Evolutionary conservation across 108 stramenopile genomes (phyloP), one percentile per base, ranked within the genome.

Genomic region (Aurantiochytrium sp.): DNA sequence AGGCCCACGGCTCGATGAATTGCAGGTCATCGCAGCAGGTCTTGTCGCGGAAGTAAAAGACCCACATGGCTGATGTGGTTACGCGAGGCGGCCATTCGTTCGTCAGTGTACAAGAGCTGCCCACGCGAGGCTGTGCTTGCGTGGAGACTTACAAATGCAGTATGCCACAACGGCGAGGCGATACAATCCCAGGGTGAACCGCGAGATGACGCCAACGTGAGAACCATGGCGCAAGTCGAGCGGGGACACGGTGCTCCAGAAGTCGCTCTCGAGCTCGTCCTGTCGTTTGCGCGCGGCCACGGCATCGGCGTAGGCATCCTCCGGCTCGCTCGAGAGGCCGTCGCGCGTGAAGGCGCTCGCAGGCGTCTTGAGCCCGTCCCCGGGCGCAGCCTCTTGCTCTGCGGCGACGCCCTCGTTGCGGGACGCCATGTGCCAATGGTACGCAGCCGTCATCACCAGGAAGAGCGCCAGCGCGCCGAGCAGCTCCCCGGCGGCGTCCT

Each of bases 181-280:
- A 48, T 48, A 81, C 1, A 81, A 12, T 27, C 73, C 73, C 42
- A 81, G 39, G n/a, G 73, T 27, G 45, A 41, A 48, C 39, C 73
- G 12, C 45, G 42, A 41, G 24, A 81, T 48, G 6, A 81, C 45
- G 73, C 73, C 73, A 15, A 81, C 73, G 32, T 81, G 73, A 0
- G 73, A 81, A 17, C 73, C 73, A 48, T 81, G 45, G 39, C 73
- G 73, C 45, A 81, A 24, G 24, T 81, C 73, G n/a, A 81, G 45
- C 2, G 73, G 42, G 12, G 73, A 81, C 42, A 81, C 42, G 24
- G 73, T 81, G 45, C 30, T 48, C 73, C 73, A 81, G 39, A 48
- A 81, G 39, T 81, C 34, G 34, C 59, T 10, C 34, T 65, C 59
- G 2, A 65, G 59, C 59, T 48, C 36, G 6, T 81, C 39, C 73